phyloP scores from a whole-genome alignment of 495 filamentous ascomycete species.

The Penicillium maclennaniae region DNA sequence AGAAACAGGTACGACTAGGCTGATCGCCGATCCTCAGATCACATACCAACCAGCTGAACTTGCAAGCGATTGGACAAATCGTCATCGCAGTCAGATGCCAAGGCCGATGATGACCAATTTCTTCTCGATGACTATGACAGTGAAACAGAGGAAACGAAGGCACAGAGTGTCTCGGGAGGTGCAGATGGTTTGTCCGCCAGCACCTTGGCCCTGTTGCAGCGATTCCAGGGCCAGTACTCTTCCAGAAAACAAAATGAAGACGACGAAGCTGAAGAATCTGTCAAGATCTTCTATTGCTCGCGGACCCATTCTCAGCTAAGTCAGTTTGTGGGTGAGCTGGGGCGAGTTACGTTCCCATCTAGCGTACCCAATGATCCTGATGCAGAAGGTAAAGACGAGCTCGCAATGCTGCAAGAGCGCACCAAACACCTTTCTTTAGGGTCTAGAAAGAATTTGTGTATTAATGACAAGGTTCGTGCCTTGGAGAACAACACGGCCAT shows the following conservation, averaged over 20 bases:
- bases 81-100: constrained; percentile 22
- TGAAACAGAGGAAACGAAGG: constrained; percentile 45
- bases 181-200: constrained; percentile 40
- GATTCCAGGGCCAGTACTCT: constrained; percentile 33
- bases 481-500: constrained; percentile 76
- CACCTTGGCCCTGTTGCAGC: constrained; percentile 40
- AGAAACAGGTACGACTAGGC: constrained; percentile 44
- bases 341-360: constrained; percentile 74
- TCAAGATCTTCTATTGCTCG: constrained; percentile 91
- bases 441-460: constrained; percentile 89
- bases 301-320: constrained; percentile 92
- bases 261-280: constrained; percentile 49
- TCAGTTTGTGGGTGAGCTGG: constrained; percentile 88
- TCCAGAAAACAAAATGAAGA: constrained; percentile 45
- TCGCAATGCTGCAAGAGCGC: constrained; percentile 49
- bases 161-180: constrained; percentile 15
- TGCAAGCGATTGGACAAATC: constrained; percentile 32
- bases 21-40: background rate
- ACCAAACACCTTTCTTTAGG: constrained; percentile 86
- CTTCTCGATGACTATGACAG: constrained; percentile 78
- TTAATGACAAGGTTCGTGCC: constrained; percentile 74
- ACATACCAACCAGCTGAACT: background rate
- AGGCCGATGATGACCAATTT: constrained; percentile 67
- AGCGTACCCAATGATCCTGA: constrained; percentile 39
- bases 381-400: constrained; percentile 19